Base-by-base conservation (phyloP, 2,329 filamentous ascomycete genomes). In the Diplodia scrobiculata region DNA sequence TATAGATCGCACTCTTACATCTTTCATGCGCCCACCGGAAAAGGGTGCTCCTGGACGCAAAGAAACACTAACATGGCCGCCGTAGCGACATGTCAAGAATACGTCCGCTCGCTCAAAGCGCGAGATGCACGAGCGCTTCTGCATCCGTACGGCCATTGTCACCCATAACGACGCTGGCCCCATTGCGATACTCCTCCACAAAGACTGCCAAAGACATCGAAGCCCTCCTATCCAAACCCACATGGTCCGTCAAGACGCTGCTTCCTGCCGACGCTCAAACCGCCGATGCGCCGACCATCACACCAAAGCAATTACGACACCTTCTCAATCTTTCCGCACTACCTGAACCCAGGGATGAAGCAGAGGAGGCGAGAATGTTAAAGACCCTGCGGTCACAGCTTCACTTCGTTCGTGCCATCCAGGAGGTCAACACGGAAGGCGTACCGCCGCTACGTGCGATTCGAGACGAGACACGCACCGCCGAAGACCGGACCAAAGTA, bases 301-400 rank as follows among this genome's bases (percentile, higher is more conserved):
- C 89, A 0, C 80, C 87, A 0, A 75, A 86, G 52, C 88, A 92
- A 75, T 84, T 98, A 0, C 87, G 86, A 71, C 94, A 97, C 76
- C 87, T 98, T 10, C 88, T 97, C 41, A 90, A 91, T 19, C 88
- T 98, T 47, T 96, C 93, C 3, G 93, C 94, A 14, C 88, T 99
- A 0, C 92, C 94, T 0, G 84, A 84, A 1, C 92, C 94, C 0
- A 79, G 82, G 19, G 82, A 82, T 1, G 70, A 80, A 1, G 82
- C 82, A 62, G 88, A 92, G 71, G 89, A 96, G 75, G 72, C 80
- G 0, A 79, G 82, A 29, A 91, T 97, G 86, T 84, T 96, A 3
- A 75, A 84, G 25, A 93, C 89, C 0, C 84, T 99, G 1, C 84
- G 88, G 63, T 87, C 90, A 36, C 95, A 99, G 75, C 85, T 99